phyloP scores from a whole-genome alignment of 1,284 basidiomycete genomes.

The Heimioporus punctisporus region DNA sequence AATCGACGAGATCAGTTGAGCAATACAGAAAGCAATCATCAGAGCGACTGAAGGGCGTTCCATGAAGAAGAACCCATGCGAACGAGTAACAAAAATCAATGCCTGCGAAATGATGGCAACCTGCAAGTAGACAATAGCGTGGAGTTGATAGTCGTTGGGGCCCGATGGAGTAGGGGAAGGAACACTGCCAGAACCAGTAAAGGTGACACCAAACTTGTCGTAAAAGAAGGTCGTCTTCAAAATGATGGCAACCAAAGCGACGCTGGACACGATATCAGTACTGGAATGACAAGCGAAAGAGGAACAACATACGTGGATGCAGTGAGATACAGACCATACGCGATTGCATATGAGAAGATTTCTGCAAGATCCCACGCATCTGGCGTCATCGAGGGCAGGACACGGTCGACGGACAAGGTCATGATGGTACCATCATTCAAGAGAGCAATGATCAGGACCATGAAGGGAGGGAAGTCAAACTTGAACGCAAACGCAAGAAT shows the following conservation, averaged over 20 bases:
- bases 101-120: constrained; percentile 99
- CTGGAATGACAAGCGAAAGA: background rate
- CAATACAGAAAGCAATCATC: constrained; percentile 89
- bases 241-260: constrained; percentile 85
- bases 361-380: constrained; percentile 97
- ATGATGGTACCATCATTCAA: constrained; percentile 99
- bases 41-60: constrained; percentile 94
- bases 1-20: constrained; percentile 94
- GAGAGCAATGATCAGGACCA: constrained; percentile 97
- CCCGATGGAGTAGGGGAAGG: too few relatives aligned
- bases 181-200: constrained; percentile 48
- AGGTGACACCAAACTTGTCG: constrained; percentile 78
- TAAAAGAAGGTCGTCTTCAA: constrained; percentile 92
- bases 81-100: constrained; percentile 96
- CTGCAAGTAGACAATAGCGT: constrained; percentile 86
- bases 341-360: constrained; percentile 95
- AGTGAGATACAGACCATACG: constrained; percentile 94
- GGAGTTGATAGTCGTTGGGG: constrained; percentile 77
- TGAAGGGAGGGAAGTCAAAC: constrained; percentile 99
- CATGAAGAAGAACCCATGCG: constrained; percentile 98
- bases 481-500: constrained; percentile 96
- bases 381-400: constrained; percentile 89
- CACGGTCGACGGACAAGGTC: constrained; percentile 98
- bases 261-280: constrained; percentile 41
- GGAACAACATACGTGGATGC: constrained; percentile 74